Base-by-base conservation (phyloP, 371 early-diverging fungal species). In the Syncephalastrum contaminatum region DNA sequence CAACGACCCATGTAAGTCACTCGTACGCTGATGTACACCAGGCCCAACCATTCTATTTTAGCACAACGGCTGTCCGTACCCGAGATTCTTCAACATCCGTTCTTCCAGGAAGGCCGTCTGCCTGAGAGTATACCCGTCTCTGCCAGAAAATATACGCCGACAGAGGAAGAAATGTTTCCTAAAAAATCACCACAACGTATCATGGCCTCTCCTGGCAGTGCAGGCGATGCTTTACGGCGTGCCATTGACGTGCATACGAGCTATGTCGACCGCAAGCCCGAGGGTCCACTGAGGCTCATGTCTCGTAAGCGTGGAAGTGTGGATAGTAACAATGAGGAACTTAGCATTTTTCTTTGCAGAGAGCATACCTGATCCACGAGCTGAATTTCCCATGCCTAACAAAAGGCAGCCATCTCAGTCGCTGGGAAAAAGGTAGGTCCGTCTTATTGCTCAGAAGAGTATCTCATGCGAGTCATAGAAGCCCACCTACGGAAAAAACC, bases 1-100 rank as follows among this genome's bases (percentile, higher is more conserved):
- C 39, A 89, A 85, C 22, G 67, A 83, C 51, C 98, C 98, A 51
- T 76, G 86, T 84, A 74, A 40, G 55, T 45, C n/a, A 15, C 1
- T 51, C 27, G 16, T 13, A 10, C 3, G 2, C 2, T 30, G 36
- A 10, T 30, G 36, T 16, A 1, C 21, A n/a, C 14, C 16, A 14
- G 5, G 14, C 18, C 18, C 10, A 39, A 20, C 19, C 18, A 1
- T 10, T 39, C 36, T 14, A 51, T 18, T 16, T 4, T 56, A 77
- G 77, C 63, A 39, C 67, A 70, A 42, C 57, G 84, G 46, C 77
- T 71, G 4, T 60, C 80, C 2, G 66, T 83, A 18, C 59, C 62
- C 13, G 59, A 71, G 19, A 62, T 81, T 3, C 62, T 74, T 14
- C 42, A 55, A 5, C 75, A 81, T 59, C 67, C 69, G 2, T 83